phyloP scores from a whole-genome alignment of 495 filamentous ascomycete genomes.

The Annulohypoxylon moriforme region DNA sequence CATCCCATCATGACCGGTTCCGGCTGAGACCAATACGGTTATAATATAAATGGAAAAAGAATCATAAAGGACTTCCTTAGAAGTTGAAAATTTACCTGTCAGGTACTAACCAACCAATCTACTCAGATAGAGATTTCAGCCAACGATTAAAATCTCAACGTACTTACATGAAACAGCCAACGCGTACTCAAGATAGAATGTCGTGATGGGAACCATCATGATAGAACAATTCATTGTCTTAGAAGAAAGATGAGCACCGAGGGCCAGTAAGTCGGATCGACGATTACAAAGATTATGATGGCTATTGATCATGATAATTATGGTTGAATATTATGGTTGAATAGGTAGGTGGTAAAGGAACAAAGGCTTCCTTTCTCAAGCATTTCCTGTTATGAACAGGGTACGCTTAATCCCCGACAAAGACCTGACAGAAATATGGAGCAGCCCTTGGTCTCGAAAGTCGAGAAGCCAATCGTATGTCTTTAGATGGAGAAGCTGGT shows the following conservation, averaged over 20 bases:
- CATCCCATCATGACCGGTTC: not conserved
- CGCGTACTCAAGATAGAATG: not conserved
- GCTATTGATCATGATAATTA: not conserved
- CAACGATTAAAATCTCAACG: not conserved
- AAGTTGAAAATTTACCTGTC: not conserved
- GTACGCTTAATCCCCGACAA: slow-evolving; percentile 23
- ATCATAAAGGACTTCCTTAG: not conserved
- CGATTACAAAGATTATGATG: not conserved
- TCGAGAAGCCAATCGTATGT: slow-evolving; percentile 26
- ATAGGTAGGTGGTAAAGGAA: not conserved
- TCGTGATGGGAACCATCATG: not conserved
- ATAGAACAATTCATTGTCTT: not conserved
- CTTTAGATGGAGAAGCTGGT: slow-evolving; percentile 16
- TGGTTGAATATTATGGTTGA: not conserved
- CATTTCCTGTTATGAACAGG: not conserved
- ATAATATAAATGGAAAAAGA: slow-evolving; percentile 4
- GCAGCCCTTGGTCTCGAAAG: slow-evolving; percentile 10
- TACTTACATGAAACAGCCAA: not conserved
- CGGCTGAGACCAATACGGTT: not conserved
- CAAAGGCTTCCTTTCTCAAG: not conserved
- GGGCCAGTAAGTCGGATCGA: not conserved
- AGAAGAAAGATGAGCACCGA: not conserved
- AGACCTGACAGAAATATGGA: slow-evolving; percentile 17
- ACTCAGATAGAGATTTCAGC: not conserved
- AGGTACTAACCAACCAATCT: too few relatives aligned